phyloP scores from a whole-genome alignment of 1,284 basidiomycete species.

The Sporisorium reilianum region DNA sequence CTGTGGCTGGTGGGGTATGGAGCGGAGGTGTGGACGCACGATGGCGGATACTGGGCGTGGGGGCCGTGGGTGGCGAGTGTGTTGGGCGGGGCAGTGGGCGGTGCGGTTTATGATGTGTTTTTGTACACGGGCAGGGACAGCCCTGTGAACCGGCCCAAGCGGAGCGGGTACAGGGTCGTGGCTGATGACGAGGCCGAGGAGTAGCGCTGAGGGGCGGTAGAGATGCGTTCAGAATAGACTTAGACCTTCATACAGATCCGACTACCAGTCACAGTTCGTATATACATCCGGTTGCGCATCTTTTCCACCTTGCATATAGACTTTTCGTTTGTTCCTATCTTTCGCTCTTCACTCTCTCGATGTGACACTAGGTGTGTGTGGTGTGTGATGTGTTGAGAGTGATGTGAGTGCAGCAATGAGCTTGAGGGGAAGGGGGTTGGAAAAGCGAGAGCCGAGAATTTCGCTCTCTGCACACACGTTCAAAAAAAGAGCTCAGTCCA shows the following conservation, averaged over 20 bases:
- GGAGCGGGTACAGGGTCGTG: conserved; percentile 7
- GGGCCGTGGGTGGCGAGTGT: conserved; percentile 71
- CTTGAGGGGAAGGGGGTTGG: no score
- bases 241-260: neutral
- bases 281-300: no score
- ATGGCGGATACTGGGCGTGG: conserved; percentile 82
- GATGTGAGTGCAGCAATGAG: neutral
- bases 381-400: no score
- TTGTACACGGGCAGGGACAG: conserved; percentile 69
- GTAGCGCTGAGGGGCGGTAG: no score
- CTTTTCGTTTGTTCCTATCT: neutral
- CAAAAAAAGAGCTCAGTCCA: neutral
- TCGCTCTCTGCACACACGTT: no score
- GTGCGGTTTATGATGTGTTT: conserved; percentile 67
- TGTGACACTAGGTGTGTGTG: no score
- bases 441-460: no score
- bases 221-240: neutral
- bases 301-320: neutral
- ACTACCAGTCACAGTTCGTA: no score
- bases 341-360: no score
- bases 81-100: conserved; percentile 67
- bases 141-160: conserved; percentile 54
- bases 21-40: conserved; percentile 70
- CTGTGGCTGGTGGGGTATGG: conserved; percentile 77
- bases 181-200: conserved; percentile 2